A percentile compares a stretch with the other conserved stretches of the same genome.
phyloP scores from a whole-genome alignment of 2,329 filamentous ascomycete species.

The Ramularia endophylla region DNA sequence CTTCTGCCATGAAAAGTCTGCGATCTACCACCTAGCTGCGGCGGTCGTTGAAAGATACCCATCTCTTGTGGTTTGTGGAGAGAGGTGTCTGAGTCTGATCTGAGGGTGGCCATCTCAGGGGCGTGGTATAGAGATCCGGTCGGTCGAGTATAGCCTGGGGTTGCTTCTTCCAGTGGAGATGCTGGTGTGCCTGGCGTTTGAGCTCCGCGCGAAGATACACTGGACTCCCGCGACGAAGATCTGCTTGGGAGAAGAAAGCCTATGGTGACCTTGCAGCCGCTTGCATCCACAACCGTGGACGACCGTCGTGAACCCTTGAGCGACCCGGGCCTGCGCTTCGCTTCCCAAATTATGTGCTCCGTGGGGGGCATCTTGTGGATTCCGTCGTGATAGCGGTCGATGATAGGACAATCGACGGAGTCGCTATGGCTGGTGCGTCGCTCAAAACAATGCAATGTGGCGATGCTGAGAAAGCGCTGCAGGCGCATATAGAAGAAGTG shows the following conservation, averaged over 20 bases:
- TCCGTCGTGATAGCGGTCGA: background rate
- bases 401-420: background rate
- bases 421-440: background rate
- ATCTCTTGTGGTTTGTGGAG: conserved; percentile 4
- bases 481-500: conserved; percentile 3
- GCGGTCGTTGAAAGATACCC: no score
- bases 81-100: conserved; percentile 7
- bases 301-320: conserved; percentile 8
- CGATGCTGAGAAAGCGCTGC: conserved; percentile 8
- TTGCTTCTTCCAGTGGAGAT: conserved; percentile 8
- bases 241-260: conserved; percentile 18
- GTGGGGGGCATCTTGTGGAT: conserved; percentile 3
- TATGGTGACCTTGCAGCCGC: conserved; percentile 17
- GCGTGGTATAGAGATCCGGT: conserved; percentile 7
- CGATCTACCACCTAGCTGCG: no score
- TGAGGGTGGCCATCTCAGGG: conserved; percentile 6
- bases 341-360: conserved; percentile 15
- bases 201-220: conserved; percentile 5
- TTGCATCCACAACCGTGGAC: conserved; percentile 15
- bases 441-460: conserved; percentile 1
- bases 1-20: no score
- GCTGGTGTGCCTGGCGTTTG: conserved; percentile 10
- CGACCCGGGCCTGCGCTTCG: conserved; percentile 8
- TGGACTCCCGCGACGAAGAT: conserved; percentile 10
- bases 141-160: conserved; percentile 8